Evolutionary conservation across 805 yeast genomes (phyloP).

Genomic region (Hanseniaspora pseudoguilliermondii): DNA sequence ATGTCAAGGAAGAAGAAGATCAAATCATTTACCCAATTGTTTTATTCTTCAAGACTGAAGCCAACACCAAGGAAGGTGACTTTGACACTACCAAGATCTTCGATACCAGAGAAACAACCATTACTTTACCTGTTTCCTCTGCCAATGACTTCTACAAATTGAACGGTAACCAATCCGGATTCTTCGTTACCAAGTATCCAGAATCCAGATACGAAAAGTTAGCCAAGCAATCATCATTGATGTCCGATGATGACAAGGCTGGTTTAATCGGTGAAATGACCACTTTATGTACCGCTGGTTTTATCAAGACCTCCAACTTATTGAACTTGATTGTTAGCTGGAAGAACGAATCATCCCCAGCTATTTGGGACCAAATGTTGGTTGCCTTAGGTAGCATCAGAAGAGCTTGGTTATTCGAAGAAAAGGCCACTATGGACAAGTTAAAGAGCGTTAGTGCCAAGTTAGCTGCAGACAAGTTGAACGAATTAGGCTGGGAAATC

Average conservation of each 20-base stretch:
- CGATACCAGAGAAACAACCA: constrained; percentile 35
- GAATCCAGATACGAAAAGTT: constrained; percentile 57
- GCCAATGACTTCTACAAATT: constrained; percentile 43
- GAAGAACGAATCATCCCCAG: constrained; percentile 47
- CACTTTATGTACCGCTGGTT: constrained; percentile 59
- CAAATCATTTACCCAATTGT: constrained; percentile 56
- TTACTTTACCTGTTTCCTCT: constrained; percentile 33
- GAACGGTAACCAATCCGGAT: constrained; percentile 63
- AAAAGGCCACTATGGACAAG: constrained; percentile 34
- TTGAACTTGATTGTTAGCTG: constrained; percentile 48
- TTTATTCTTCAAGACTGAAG: constrained; percentile 43
- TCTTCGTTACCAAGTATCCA: constrained; percentile 60
- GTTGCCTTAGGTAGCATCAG: constrained; percentile 37
- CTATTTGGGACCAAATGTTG: constrained; percentile 55
- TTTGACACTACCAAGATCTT: constrained; percentile 48
- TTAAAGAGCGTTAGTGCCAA: constrained; percentile 42
- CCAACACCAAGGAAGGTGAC: constrained; percentile 30
- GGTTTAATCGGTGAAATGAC: constrained; percentile 74
- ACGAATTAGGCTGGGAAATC: constrained; percentile 55
- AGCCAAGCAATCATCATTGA: constrained; percentile 43
- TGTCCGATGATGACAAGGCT: constrained; percentile 64
- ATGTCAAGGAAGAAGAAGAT: constrained; percentile 65
- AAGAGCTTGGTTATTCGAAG: constrained; percentile 45
- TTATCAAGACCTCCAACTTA: constrained; percentile 47
- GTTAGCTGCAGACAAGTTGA: constrained; percentile 42